Conservation (phyloP, 2,329 filamentous ascomycete species). For the Epichloe amarillans region DNA sequence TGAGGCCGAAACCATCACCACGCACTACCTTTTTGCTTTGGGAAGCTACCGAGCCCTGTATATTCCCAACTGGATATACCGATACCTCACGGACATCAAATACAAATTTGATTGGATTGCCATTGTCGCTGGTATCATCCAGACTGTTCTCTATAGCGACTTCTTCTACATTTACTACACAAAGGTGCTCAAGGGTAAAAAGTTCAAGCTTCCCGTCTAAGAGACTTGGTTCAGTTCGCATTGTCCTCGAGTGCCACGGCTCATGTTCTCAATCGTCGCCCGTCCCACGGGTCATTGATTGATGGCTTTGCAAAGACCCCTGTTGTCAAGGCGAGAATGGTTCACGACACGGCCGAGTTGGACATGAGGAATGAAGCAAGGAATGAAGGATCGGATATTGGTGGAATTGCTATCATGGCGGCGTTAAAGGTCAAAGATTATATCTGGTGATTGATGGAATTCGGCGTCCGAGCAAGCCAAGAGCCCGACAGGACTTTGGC, state of each 20-base stretch:
- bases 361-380: background rate
- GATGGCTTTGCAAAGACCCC: background rate
- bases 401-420: background rate
- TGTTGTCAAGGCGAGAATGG: background rate
- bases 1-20: conserved; percentile 98
- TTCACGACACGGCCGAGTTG: background rate
- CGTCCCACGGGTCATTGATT: background rate
- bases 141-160: conserved; percentile 93
- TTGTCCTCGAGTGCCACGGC: background rate
- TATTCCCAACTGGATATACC: conserved; percentile 97
- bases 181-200: conserved; percentile 82
- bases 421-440: conserved; percentile 2
- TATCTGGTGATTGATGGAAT: background rate
- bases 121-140: conserved; percentile 75
- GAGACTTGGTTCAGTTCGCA: background rate
- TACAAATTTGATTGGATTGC: conserved; percentile 75
- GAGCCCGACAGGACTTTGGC: background rate
- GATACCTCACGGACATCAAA: conserved; percentile 62
- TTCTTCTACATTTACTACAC: conserved; percentile 99
- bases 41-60: conserved; percentile 87
- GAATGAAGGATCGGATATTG: background rate
- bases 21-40: conserved; percentile 90
- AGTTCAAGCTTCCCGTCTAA: conserved; percentile 75
- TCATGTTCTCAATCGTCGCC: background rate
- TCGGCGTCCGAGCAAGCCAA: background rate